Evolutionary conservation across 805 yeast species (phyloP), one percentile per base, ranked within the genome.

Genomic region (Osmozyma mogii): DNA sequence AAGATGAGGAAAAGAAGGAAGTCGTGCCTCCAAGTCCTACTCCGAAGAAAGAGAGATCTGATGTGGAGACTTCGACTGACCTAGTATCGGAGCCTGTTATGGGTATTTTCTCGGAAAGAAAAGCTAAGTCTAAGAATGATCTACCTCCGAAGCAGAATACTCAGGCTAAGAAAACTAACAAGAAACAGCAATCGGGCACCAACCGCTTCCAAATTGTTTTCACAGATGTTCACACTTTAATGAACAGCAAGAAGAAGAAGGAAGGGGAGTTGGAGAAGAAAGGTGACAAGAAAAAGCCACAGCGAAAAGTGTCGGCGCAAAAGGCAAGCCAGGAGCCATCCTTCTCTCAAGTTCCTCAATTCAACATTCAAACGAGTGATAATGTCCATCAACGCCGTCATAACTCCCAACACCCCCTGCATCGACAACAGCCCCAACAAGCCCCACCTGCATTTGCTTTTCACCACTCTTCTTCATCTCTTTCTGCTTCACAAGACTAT

Each of bases 61-160:
- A 35, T 22, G 29, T 37, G 8, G 38, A 24, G 26, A 43, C 40
- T n/a, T 34, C n/a, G n/a, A n/a, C n/a, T n/a, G n/a, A n/a, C n/a
- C n/a, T n/a, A n/a, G n/a, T n/a, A n/a, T n/a, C 41, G 12, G 49
- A 41, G 35, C 67, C 63, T 5, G 43, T 48, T 5, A 60, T 60
- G 67, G 67, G 67, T 2, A 50, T 58, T 3, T 60, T 60, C 29
- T 49, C 56, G 4, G 63, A 56, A 30, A 43, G 29, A 23, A 54
- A 44, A 23, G 12, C 31, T 24, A 12, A 35, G 11, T 29, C 35
- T 10, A 22, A 16, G 13, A 10, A n/a, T n/a, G n/a, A n/a, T n/a
- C n/a, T n/a, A n/a, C n/a, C n/a, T n/a, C n/a, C n/a, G n/a, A n/a
- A n/a, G n/a, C n/a, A n/a, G n/a, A n/a, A n/a, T n/a, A n/a, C n/a